These are phyloP conservation scores for Brassica hybrid DNA, from an alignment of 441 rosid species.

Conservation along the genomic window DNA sequence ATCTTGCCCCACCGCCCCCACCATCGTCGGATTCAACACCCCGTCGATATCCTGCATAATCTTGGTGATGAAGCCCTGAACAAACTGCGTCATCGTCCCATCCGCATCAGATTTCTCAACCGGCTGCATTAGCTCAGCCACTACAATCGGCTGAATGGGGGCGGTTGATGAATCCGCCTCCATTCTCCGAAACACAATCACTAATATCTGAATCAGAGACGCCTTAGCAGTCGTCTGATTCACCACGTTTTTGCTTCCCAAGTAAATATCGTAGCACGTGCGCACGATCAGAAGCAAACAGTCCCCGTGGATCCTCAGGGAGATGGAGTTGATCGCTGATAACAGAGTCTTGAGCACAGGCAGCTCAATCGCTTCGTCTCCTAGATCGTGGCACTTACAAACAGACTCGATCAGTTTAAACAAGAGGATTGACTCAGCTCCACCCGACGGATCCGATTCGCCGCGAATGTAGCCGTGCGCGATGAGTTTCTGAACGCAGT, in stretches of 20 bases:
- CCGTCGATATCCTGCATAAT: constrained; percentile 96
- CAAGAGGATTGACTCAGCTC: constrained; percentile 68
- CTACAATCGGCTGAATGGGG: constrained; percentile 97
- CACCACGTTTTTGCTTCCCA: constrained; percentile 88
- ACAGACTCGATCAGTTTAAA: constrained; percentile 75
- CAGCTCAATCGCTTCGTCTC: constrained; percentile 85
- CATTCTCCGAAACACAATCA: constrained; percentile 96
- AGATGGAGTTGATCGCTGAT: constrained; percentile 87
- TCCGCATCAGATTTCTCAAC: constrained; percentile 85
- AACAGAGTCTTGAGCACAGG: constrained; percentile 78
- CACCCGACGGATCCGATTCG: constrained; percentile 88
- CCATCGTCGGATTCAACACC: constrained; percentile 63
- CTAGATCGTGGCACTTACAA: constrained; percentile 82
- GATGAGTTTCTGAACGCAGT: constrained; percentile 85
- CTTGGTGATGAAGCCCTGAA: constrained; percentile 95
- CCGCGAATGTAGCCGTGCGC: constrained; percentile 94
- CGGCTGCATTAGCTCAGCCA: constrained; percentile 96
- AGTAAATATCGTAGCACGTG: constrained; percentile 91
- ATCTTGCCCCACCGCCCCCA: constrained; percentile 65
- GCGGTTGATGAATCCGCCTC: constrained; percentile 97
- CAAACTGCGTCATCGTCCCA: constrained; percentile 86
- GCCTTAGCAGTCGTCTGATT: constrained; percentile 97
- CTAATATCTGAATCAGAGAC: constrained; percentile 93
- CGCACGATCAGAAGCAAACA: constrained; percentile 87
- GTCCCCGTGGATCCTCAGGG: constrained; percentile 91